These are phyloP conservation scores for Erucastrum elatum DNA, from an alignment of 345 rosid species.

Conservation along the genomic window DNA sequence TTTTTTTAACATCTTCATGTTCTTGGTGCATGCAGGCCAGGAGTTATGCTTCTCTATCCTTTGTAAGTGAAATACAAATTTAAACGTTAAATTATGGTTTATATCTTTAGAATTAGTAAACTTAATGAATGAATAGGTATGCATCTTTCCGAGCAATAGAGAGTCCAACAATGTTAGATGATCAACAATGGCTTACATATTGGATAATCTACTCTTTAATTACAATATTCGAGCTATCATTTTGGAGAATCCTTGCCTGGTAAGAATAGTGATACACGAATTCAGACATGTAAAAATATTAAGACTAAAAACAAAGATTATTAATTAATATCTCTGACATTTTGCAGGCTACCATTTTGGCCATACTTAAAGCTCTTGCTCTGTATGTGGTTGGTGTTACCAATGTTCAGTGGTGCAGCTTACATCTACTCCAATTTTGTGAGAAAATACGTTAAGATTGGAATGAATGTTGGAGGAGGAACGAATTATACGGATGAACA, in stretches of 20 bases:
- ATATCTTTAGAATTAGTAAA: neutral
- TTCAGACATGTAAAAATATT: neutral
- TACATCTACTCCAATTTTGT: slow-evolving; percentile 66
- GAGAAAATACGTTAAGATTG: slow-evolving; percentile 65
- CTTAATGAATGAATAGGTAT: slow-evolving; percentile 47
- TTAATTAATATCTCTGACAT: neutral
- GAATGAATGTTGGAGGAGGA: slow-evolving; percentile 44
- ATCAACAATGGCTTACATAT: slow-evolving; percentile 95
- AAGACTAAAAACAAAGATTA: neutral
- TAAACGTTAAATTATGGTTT: neutral
- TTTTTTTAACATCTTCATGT: neutral
- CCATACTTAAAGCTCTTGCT: slow-evolving; percentile 67
- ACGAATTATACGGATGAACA: slow-evolving; percentile 54
- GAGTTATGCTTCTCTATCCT: slow-evolving; percentile 87
- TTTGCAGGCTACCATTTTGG: slow-evolving; percentile 86
- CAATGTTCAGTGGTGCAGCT: slow-evolving; percentile 85
- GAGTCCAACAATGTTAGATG: slow-evolving; percentile 77
- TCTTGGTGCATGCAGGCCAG: slow-evolving; percentile 57
- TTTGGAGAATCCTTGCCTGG: slow-evolving; percentile 71
- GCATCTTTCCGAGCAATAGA: slow-evolving; percentile 90
- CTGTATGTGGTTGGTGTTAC: slow-evolving; percentile 87
- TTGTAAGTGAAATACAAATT: slow-evolving; percentile 53
- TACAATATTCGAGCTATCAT: slow-evolving; percentile 74
- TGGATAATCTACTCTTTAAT: slow-evolving; percentile 89
- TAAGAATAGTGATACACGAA: slow-evolving; percentile 27